Evolutionary conservation across 2,329 filamentous ascomycete species (phyloP), one percentile per base, ranked within the genome.

Genomic region (Domatiomyces globalis): DNA sequence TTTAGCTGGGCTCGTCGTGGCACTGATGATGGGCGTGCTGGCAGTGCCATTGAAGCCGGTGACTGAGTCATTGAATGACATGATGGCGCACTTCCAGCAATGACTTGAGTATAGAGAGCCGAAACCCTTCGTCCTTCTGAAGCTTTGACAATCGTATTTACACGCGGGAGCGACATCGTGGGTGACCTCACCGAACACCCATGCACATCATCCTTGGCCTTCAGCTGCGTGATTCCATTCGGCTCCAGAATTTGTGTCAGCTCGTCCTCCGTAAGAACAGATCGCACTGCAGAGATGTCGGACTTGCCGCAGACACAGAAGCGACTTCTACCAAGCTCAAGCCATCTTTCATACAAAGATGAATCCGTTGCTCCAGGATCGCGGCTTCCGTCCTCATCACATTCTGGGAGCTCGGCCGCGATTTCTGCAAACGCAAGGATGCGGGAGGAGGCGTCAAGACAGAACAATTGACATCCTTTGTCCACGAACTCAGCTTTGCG

Each of bases 371-470:
- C 33, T 39, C 15, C 33, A 12, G 10, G 10, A 7, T 33, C 29
- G 29, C 29, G 4, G 8, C 8, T 2, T 10, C 54, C 56, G 19
- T 54, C 49, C 9, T 57, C 53, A 15, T 46, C 25, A 27, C 36
- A 49, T 18, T 58, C 54, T 15, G 54, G 54, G 51, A 58, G 56
- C 27, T 50, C 44, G 2, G 42, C 22, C 15, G 51, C 56, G 17
- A 58, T 58, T 42, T 56, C 33, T 45, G 54, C 56, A 51, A 58
- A 56, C 1, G 56, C 56, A 17, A 58, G 33, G 25, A 58, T 48
- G 19, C 56, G 51, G 17, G 50, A 51, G 17, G 54, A 51, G 17
- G 51, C 46, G 20, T 49, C 20, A 19, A 56, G 54, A 43, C 56
- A 58, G 27, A 49, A 50, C 33, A 58, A 51, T 29, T 52, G 20